A percentile compares a stretch with the other conserved stretches of the same genome.
Conservation (phyloP, 129 eudicot genomes). For the sunflower (Helianthus annuus) region HanXRQr2.0-SUNRISE NC_035444.2:157993061-157993560, state of each 20-base stretch:
- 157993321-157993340: slow-evolving; percentile 52
- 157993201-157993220: slow-evolving; percentile 79
- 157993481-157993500: not conserved
- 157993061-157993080: not conserved
- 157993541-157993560: slow-evolving; percentile 24
- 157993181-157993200: slow-evolving; percentile 57
- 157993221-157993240: slow-evolving; percentile 89
- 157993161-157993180: slow-evolving; percentile 73
- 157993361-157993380: slow-evolving; percentile 57
- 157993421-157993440: slow-evolving; percentile 97
- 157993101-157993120: not conserved
- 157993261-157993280: slow-evolving; percentile 90
- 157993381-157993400: slow-evolving; percentile 79
- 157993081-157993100: not conserved
- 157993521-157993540: not conserved
- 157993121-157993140: slow-evolving; percentile 77
- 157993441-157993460: slow-evolving; percentile 42
- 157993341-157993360: slow-evolving; percentile 51
- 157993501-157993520: not conserved
- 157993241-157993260: slow-evolving; percentile 73
- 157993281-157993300: slow-evolving; percentile 96
- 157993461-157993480: not conserved
- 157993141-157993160: slow-evolving; percentile 73
- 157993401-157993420: slow-evolving; percentile 84
- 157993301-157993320: slow-evolving; percentile 88